Evolutionary conservation across 2,329 filamentous ascomycete genomes (phyloP), one percentile per base, ranked within the genome.

Genomic region (Lasiodiplodia citricola): DNA sequence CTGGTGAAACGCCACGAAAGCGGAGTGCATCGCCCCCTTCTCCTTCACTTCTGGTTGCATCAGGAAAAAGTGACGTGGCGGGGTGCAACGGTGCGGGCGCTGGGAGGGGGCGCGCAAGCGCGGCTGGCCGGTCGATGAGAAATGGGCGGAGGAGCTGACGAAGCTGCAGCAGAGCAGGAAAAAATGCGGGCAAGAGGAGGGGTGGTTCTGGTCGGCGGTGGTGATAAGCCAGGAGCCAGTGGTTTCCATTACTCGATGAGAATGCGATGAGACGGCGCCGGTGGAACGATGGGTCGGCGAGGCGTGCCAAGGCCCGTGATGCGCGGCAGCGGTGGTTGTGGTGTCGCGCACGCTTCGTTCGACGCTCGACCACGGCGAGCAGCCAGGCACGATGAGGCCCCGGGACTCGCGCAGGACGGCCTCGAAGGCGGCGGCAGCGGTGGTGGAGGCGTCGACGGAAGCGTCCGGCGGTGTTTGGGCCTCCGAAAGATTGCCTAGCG

Each of bases 181-280:
- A 58, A 37, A 23, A 28, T 62, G 57, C 57, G 50, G 58, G 37
- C 18, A 60, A 31, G 23, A 28, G 56, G 56, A 23, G 35, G 25
- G 35, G 63, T 66, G 51, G 62, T 54, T 23, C 21, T 54, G 63
- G 37, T 25, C 16, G 41, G 51, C 21, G 37, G n/a, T 35, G 41
- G 41, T 31, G 57, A 31, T 31, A 44, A 11, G 25, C 16, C 35
- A 65, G 44, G 55, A 37, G 47, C 47, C 31, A 44, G 47, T 52
- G n/a, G 47, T 62, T 62, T 68, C 51, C 47, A 54, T 68, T 68
- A 55, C 66, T 68, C 66, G 56, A 68, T 68, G 44, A 35, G 41
- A 68, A 67, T 35, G 56, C 37, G 65, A 28, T 62, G 66, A 63
- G 47, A 63, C 25, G 66, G 41, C 23, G 66, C 60, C 38, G 47